phyloP scores from a whole-genome alignment of 345 rosid genomes.

The Arabidopsis suecica region DNA sequence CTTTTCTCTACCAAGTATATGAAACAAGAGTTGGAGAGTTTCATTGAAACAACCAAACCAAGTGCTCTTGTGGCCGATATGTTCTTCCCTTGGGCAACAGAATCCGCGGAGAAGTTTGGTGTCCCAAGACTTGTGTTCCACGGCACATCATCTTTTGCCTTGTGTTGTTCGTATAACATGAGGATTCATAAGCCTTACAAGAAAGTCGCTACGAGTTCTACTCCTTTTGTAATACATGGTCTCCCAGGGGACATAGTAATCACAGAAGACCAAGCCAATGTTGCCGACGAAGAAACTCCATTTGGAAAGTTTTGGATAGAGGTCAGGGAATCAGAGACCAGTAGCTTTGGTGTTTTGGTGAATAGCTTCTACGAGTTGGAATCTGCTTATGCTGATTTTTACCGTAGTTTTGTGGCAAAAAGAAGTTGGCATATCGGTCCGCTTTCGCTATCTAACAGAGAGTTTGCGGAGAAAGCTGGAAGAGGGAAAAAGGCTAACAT shows the following conservation, averaged over 20 bases:
- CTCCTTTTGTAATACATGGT: slow-evolving; percentile 41
- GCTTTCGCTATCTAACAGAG: slow-evolving; percentile 44
- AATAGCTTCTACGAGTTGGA: slow-evolving; percentile 83
- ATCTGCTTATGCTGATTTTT: slow-evolving; percentile 57
- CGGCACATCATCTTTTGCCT: slow-evolving; percentile 38
- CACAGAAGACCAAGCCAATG: slow-evolving; percentile 39
- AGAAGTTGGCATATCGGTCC: slow-evolving; percentile 52
- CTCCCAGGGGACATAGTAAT: slow-evolving; percentile 40
- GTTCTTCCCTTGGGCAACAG: slow-evolving; percentile 47
- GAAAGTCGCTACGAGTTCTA: slow-evolving; percentile 30
- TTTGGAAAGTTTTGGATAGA: slow-evolving; percentile 33
- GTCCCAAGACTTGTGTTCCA: slow-evolving; percentile 49
- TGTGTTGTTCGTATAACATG: slow-evolving; percentile 39
- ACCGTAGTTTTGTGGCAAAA: slow-evolving; percentile 49
- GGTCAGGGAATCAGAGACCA: slow-evolving; percentile 47
- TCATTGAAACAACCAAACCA: slow-evolving; percentile 49
- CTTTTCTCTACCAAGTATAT: slow-evolving; percentile 47
- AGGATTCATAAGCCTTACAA: slow-evolving; percentile 42
- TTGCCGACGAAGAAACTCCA: slow-evolving; percentile 38
- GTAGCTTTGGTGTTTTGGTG: slow-evolving; percentile 65
- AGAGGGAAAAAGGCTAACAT: slow-evolving; percentile 46
- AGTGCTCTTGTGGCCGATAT: slow-evolving; percentile 44
- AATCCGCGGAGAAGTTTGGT: slow-evolving; percentile 19
- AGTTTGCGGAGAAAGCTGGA: slow-evolving; percentile 38
- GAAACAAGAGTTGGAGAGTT: slow-evolving; percentile 52